phyloP scores from a whole-genome alignment of 345 rosid genomes.

The Populus tremula region DNA sequence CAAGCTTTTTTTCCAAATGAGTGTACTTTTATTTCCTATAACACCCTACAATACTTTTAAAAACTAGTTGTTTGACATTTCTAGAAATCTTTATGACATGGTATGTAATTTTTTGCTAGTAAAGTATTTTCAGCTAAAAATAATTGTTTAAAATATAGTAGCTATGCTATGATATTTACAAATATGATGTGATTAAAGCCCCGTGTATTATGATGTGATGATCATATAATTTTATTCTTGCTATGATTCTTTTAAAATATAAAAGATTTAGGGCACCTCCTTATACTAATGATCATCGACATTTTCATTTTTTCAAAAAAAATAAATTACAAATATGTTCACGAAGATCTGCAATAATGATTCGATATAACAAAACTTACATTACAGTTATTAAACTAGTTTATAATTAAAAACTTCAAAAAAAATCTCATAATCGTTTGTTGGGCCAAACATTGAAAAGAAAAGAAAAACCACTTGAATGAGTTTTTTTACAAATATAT shows the following conservation, averaged over 20 bases:
- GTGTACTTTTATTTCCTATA: neutral
- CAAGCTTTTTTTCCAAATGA: neutral
- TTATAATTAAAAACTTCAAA: neutral
- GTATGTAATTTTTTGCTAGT: neutral
- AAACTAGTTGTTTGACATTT: neutral
- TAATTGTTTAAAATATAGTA: neutral
- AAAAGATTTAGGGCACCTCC: neutral
- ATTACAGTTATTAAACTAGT: neutral
- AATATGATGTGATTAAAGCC: neutral
- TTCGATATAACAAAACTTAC: neutral
- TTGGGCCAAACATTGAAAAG: neutral
- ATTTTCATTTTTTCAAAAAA: neutral
- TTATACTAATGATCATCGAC: neutral
- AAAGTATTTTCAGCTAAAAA: slow-evolving; percentile 1
- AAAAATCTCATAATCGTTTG: neutral
- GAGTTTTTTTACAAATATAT: neutral
- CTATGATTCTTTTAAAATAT: neutral
- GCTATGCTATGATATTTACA: no score
- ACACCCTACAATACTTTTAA: neutral
- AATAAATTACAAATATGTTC: neutral
- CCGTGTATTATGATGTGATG: neutral
- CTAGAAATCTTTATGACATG: neutral
- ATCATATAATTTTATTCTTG: neutral
- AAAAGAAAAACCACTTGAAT: neutral
- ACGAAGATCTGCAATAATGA: neutral